Base-by-base conservation (phyloP, 352 stramenopile species). In the Pythium periplocum region DNA sequence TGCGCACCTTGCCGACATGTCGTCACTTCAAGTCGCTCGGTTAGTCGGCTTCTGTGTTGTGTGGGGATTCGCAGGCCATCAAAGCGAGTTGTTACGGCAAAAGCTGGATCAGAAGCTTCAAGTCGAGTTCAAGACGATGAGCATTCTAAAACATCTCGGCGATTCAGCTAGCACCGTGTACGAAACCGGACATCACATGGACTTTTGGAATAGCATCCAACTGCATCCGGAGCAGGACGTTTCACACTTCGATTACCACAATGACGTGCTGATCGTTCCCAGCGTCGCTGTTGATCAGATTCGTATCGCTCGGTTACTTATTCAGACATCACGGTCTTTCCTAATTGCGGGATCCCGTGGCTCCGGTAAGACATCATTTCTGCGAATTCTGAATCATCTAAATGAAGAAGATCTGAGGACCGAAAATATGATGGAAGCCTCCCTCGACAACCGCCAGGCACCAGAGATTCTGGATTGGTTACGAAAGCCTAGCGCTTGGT, bases 101-200 rank as follows among this genome's bases (percentile, higher is more conserved):
- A 86, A 86, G 31, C 44, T 88, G 9, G 78, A 88, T 34, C 68
- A 66, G 31, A 70, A 68, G 38, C 32, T 86, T 6, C 69, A 69
- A 30, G 43, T 55, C 1, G 63, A 82, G 10, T 51, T 67, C 11
- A 82, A 86, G 42, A 60, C 66, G 6, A 53, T 62, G 7, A 56
- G 52, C 6, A 67, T 78, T 17, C 56, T 69, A 1, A 75, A 70
- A 9, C 62, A 71, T 31, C 44, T 78, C 11, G 43, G 44, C 2
- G 74, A 84, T 2, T 17, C 67, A 0, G 55, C 44, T 8, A 64
- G 58, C 0, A 61, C 57, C 42, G 51, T 86, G 4, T 51, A 71
- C 31, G 73, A 83, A 33, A 64, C 68, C 3, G 69, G 67, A 8
- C 47, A 55, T 9, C 70, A 86, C 45, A 59, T 59, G 17, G 55